A percentile compares a stretch with the other conserved stretches of the same genome.
phyloP scores from a whole-genome alignment of 1,139 yeast genomes.

The Casaregolazyma suthepensis region DNA sequence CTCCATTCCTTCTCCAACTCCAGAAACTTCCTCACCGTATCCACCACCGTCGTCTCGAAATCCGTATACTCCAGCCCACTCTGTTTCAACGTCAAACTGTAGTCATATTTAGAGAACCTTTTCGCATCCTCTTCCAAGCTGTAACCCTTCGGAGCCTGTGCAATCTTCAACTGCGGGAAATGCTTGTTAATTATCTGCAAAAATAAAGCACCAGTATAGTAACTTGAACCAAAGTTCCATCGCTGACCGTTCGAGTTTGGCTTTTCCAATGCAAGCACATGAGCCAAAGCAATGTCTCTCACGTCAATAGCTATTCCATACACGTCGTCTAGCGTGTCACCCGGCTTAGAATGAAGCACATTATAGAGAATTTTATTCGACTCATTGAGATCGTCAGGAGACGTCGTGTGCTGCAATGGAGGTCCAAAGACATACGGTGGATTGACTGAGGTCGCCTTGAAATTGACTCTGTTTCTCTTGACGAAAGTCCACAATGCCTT shows the following conservation, averaged over 20 bases:
- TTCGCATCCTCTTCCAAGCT: neutral
- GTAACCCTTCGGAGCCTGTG: conserved; percentile 25
- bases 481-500: conserved; percentile 48
- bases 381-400: conserved; percentile 27
- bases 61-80: conserved; percentile 16
- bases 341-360: conserved; percentile 19
- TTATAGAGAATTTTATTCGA: conserved; percentile 25
- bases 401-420: conserved; percentile 25
- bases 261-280: conserved; percentile 39
- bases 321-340: conserved; percentile 8
- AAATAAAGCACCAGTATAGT: conserved; percentile 32
- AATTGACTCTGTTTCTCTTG: neutral
- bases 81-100: conserved; percentile 15
- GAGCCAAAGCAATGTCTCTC: conserved; percentile 50
- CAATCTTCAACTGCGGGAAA: conserved; percentile 36
- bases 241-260: conserved; percentile 37
- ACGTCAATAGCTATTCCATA: conserved; percentile 39
- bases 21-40: conserved; percentile 12
- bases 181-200: conserved; percentile 35
- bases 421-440: conserved; percentile 53
- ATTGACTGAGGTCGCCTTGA: conserved; percentile 38
- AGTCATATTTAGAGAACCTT: conserved; percentile 11
- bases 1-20: conserved; percentile 10
- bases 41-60: conserved; percentile 15
- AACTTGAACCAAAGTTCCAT: conserved; percentile 36